Evolutionary conservation across 1,284 basidiomycete species (phyloP).

Genomic region (Ceratobasidium sp.): DNA sequence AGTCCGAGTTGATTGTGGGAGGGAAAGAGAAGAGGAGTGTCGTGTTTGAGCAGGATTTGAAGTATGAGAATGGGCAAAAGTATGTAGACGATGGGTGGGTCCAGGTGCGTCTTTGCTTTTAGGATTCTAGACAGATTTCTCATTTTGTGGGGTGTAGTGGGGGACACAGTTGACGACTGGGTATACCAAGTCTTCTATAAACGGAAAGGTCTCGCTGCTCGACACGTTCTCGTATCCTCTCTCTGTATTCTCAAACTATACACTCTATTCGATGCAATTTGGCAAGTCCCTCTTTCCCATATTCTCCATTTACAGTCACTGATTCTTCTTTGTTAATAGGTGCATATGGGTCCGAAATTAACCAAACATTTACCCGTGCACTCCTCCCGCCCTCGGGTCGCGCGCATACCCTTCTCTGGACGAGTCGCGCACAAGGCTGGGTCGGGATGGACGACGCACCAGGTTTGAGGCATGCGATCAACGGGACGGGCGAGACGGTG

Average conservation of each 20-base stretch:
- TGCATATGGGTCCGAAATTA: conserved; percentile 56
- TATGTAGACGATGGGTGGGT: conserved; percentile 42
- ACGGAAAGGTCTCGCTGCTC: conserved; percentile 34
- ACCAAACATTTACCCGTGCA: conserved; percentile 56
- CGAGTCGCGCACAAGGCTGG: conserved; percentile 55
- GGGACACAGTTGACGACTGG: conserved; percentile 43
- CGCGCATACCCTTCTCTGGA: conserved; percentile 53
- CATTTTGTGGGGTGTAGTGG: conserved; percentile 16
- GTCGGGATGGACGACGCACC: conserved; percentile 59
- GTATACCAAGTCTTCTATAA: conserved; percentile 24
- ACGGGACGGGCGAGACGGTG: conserved; percentile 56
- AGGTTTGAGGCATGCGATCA: conserved; percentile 57
- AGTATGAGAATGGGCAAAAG: conserved; percentile 41
- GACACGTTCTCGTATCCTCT: conserved; percentile 45
- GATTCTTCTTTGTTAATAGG: conserved; percentile 49
- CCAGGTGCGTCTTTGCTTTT: conserved; percentile 39
- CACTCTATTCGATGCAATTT: conserved; percentile 43
- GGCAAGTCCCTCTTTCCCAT: conserved; percentile 12
- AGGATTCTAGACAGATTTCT: too few species aligned
- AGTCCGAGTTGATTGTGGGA: conserved; percentile 38
- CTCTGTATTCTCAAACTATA: conserved; percentile 44
- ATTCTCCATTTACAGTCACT: neutral
- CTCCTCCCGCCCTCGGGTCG: conserved; percentile 54
- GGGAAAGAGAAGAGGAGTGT: conserved; percentile 31
- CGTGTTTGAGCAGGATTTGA: conserved; percentile 20